Evolutionary conservation across 257 asterid species (phyloP).

Genomic region (Paraleonurus japonicus): DNA sequence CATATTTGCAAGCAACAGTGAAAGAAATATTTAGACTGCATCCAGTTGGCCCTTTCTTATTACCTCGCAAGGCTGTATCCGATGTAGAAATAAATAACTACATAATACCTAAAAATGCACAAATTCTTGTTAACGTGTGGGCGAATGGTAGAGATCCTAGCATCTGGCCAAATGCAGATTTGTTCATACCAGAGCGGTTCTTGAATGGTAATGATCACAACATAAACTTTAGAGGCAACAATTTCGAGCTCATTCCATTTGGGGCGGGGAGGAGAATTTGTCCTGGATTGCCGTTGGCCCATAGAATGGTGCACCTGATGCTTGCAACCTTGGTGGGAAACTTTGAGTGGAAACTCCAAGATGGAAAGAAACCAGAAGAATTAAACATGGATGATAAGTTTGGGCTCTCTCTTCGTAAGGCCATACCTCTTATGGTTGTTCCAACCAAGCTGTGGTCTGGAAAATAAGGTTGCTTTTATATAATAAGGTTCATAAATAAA

Average conservation of each 20-base stretch:
- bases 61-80: slow-evolving; percentile 28
- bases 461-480: not conserved
- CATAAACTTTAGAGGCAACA: slow-evolving; percentile 27
- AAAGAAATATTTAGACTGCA: too few relatives aligned
- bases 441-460: slow-evolving; percentile 10
- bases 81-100: slow-evolving; percentile 29
- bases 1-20: too few relatives aligned
- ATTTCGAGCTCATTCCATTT: slow-evolving; percentile 47
- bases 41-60: slow-evolving; percentile 29
- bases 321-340: slow-evolving; percentile 26
- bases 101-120: slow-evolving; percentile 33
- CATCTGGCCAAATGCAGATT: slow-evolving; percentile 26
- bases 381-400: slow-evolving; percentile 35
- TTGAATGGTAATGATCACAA: not conserved
- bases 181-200: slow-evolving; percentile 41
- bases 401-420: slow-evolving; percentile 38
- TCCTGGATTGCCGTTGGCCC: too few relatives aligned
- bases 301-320: slow-evolving; percentile 43
- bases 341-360: slow-evolving; percentile 39
- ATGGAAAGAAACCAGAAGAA: not conserved
- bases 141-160: slow-evolving; percentile 38
- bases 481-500: not conserved
- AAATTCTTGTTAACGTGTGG: slow-evolving; percentile 39
- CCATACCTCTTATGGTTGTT: slow-evolving; percentile 27
- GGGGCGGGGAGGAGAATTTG: slow-evolving; percentile 40